These are phyloP conservation scores for Medicago lupulina DNA, from an alignment of 306 rosid genomes.

Conservation along the genomic window DNA sequence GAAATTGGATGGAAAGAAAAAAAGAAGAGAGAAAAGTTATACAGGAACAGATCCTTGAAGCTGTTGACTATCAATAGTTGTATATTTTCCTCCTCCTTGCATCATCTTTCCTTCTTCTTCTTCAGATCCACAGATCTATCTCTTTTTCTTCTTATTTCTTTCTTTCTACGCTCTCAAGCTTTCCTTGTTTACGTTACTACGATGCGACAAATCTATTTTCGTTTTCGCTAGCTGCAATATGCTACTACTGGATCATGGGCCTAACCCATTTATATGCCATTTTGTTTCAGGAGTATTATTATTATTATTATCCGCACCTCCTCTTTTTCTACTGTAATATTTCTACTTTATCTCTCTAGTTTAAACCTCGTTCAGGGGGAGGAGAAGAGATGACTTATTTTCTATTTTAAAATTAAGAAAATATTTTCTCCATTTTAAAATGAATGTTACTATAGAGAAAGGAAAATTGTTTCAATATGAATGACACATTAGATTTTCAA, in stretches of 20 bases:
- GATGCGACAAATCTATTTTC: not conserved
- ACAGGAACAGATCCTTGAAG: slow-evolving; percentile 94
- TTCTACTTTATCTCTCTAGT: too few species aligned
- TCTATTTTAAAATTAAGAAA: too few species aligned
- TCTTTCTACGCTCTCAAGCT: not conserved
- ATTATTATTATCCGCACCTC: not conserved
- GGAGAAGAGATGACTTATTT: too few species aligned
- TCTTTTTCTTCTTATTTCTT: not conserved
- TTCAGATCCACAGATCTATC: slow-evolving; percentile 20
- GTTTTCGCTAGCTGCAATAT: not conserved
- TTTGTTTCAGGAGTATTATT: not conserved
- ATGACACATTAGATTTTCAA: too few species aligned
- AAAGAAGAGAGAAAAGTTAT: slow-evolving; percentile 2
- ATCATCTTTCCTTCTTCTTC: slow-evolving; percentile 62
- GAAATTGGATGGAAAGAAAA: not conserved
- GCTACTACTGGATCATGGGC: not conserved
- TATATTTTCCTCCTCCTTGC: slow-evolving; percentile 90
- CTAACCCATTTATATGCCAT: not conserved
- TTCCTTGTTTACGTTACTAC: not conserved
- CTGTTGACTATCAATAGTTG: slow-evolving; percentile 67
- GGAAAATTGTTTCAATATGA: too few species aligned
- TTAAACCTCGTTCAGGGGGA: too few species aligned
- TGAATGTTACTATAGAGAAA: too few species aligned
- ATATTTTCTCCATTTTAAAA: too few species aligned
- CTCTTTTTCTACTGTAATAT: not conserved